Evolutionary conservation across 305 asterid species (phyloP), one percentile per base, ranked within the genome.

Genomic region (Rubia balearica): DNA sequence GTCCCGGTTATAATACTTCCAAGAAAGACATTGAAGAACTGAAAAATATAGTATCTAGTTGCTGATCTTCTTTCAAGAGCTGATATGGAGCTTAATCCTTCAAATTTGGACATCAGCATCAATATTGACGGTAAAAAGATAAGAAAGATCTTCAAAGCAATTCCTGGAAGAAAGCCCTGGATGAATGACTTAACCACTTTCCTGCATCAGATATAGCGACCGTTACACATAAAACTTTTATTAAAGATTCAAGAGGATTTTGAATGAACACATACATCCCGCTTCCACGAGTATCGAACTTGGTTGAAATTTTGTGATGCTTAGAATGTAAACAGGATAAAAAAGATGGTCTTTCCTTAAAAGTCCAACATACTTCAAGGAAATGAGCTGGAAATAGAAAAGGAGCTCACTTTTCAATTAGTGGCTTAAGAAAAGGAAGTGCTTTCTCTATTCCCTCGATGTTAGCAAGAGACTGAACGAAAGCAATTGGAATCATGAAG

Each of bases 1-100:
- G 91, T 81, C 73, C 98, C 98, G n/a, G 97, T 87, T 66, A 90
- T 86, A 57, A 93, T 83, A 75, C 97, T 93, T 77, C 95, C 97
- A 43, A 93, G 97, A 77, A 93, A 93, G 48, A 90, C 96, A 77
- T 90, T 93, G 41, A 90, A 73, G 73, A 93, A 90, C 87, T 89
- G 91, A 77, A 93, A 93, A 70, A 76, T 82, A 66, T 85, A 93
- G 73, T 89, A 87, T 93, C 93, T 89, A 68, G 86, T 46, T 74
- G 98, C 98, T 41, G 97, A 81, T 84, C 96, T 81, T 79, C 97
- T 90, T 80, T 90, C 98, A 73, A 93, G 85, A 70, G 90, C 62
- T 61, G 98, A 90, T 80, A 81, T 85, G 69, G 96, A 81, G 76
- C 82, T 65, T 72, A 79, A 85, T 43, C 98, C 98, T 85, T 90